Conservation (phyloP, 2,329 filamentous ascomycete species). For the Colletotrichum tropicale region DNA sequence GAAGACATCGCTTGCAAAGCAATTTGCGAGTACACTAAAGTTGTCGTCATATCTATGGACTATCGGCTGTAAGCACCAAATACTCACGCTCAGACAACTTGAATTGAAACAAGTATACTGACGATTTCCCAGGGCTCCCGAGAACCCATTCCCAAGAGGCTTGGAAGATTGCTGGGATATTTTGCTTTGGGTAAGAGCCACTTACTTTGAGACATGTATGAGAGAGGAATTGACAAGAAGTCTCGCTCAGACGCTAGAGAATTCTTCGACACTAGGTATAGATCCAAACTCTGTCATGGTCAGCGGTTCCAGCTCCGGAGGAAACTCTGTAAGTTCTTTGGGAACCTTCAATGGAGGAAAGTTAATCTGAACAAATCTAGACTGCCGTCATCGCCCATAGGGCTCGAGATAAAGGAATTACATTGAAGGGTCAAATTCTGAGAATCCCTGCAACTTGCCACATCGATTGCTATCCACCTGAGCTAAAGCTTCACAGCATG, state of each 20-base stretch:
- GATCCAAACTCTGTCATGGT: neutral
- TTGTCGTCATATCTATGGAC: neutral
- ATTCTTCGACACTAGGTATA: neutral
- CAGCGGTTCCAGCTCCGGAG: neutral
- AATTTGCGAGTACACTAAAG: neutral
- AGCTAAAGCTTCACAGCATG: neutral
- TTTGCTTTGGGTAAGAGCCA: neutral
- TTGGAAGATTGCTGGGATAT: neutral
- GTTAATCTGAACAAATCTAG: accelerated
- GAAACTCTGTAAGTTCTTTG: neutral
- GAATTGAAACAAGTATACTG: neutral
- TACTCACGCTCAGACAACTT: neutral
- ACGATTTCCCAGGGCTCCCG: neutral
- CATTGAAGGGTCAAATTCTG: neutral
- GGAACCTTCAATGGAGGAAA: accelerated
- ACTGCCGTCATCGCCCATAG: neutral
- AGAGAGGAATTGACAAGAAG: neutral
- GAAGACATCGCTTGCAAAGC: neutral
- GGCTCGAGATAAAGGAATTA: neutral
- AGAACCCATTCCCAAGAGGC: neutral
- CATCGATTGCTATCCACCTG: neutral
- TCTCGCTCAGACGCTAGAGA: neutral
- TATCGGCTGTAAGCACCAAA: neutral
- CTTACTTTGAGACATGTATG: neutral
- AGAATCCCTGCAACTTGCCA: neutral